Conservation (phyloP, 306 rosid genomes). For the Myrica gale region DNA sequence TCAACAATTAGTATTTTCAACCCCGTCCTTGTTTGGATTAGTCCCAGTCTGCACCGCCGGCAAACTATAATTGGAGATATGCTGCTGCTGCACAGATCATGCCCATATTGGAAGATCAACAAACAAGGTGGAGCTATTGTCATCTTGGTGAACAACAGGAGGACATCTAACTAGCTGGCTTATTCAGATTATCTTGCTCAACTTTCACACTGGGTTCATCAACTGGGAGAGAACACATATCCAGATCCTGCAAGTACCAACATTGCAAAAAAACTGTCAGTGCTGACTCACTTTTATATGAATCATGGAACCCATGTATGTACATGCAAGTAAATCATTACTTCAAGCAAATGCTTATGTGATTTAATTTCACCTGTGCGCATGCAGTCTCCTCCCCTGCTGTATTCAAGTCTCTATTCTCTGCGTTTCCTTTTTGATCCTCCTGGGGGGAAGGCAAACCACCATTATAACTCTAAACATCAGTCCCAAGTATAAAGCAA, state of each 20-base stretch:
- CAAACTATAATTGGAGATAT: slow-evolving; percentile 1
- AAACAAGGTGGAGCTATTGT: slow-evolving; percentile 17
- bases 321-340: not conserved
- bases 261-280: not conserved
- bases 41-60: not conserved
- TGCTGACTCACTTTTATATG: not conserved
- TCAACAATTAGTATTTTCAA: not conserved
- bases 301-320: slow-evolving; percentile 3
- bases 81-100: slow-evolving; percentile 13
- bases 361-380: slow-evolving; percentile 50
- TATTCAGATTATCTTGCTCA: slow-evolving; percentile 51
- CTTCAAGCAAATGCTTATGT: slow-evolving; percentile 7
- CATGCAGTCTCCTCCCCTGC: slow-evolving; percentile 47
- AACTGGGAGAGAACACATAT: slow-evolving; percentile 45
- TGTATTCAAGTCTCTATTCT: slow-evolving; percentile 45
- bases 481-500: too few species aligned
- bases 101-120: slow-evolving; percentile 22
- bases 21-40: not conserved
- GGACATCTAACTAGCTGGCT: slow-evolving; percentile 50
- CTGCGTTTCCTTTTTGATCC: slow-evolving; percentile 50
- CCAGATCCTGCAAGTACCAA: slow-evolving; percentile 57
- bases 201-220: slow-evolving; percentile 59
- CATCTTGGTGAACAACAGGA: not conserved
- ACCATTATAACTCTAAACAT: not conserved
- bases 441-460: slow-evolving; percentile 32